phyloP scores from a whole-genome alignment of 305 asterid species.

The Plantago coronopus region DNA sequence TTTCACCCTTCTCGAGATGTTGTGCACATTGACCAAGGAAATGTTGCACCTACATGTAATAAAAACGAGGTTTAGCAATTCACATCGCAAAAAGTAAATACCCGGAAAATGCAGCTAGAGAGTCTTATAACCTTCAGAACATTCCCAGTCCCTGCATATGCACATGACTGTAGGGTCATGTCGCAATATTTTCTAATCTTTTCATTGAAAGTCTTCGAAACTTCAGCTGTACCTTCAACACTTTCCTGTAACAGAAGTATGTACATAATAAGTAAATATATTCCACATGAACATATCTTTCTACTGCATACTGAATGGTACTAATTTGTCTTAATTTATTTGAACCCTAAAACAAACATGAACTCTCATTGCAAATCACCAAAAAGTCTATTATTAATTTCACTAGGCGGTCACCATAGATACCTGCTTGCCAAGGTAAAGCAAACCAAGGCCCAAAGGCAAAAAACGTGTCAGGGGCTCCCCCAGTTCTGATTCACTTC shows the following conservation, averaged over 20 bases:
- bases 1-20: slow-evolving; percentile 85
- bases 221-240: slow-evolving; percentile 93
- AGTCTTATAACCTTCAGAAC: slow-evolving; percentile 69
- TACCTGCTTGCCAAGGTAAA: slow-evolving; percentile 98
- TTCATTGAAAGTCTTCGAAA: slow-evolving; percentile 80
- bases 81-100: not conserved
- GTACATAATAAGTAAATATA: slow-evolving; percentile 13
- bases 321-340: not conserved
- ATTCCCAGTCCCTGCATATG: slow-evolving; percentile 97
- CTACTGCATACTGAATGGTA: not conserved
- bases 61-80: slow-evolving; percentile 20
- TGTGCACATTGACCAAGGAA: slow-evolving; percentile 90
- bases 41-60: slow-evolving; percentile 71
- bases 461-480: slow-evolving; percentile 84
- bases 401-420: not conserved
- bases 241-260: slow-evolving; percentile 53
- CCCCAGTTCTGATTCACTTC: slow-evolving; percentile 79
- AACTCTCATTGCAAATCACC: not conserved
- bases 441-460: slow-evolving; percentile 94
- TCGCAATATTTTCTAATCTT: slow-evolving; percentile 87
- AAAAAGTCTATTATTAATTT: not conserved
- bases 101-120: slow-evolving; percentile 13
- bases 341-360: slow-evolving; percentile 1
- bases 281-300: not conserved
- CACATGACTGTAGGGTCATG: slow-evolving; percentile 92